Conservation (phyloP, 371 early-diverging fungal genomes). For the Mortierella sp. region DNA sequence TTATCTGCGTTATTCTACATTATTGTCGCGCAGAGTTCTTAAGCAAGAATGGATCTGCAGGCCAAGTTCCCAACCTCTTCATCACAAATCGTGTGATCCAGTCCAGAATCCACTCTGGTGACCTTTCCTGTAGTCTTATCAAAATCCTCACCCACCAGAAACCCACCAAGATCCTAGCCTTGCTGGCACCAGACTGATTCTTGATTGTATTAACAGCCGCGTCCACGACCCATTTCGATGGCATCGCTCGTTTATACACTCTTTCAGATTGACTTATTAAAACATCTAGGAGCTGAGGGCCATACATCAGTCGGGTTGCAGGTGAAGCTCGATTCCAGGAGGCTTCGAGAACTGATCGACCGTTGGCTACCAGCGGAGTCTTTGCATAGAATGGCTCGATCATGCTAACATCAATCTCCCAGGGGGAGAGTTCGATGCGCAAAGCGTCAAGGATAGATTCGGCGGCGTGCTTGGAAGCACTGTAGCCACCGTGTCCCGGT, state of each 20-base stretch:
- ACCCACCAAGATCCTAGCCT: conserved; percentile 52
- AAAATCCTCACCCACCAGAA: conserved; percentile 52
- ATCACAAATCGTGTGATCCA: conserved; percentile 49
- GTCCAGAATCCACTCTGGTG: conserved; percentile 56
- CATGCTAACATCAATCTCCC: conserved; percentile 59
- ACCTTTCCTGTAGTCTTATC: conserved; percentile 39
- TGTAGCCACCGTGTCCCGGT: conserved; percentile 55
- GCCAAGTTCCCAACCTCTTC: conserved; percentile 54
- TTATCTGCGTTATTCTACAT: no score
- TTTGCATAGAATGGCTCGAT: conserved; percentile 57
- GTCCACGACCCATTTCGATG: conserved; percentile 55
- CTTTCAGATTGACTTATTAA: conserved; percentile 24
- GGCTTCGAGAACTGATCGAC: conserved; percentile 34
- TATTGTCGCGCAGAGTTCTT: conserved; percentile 18
- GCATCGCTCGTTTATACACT: conserved; percentile 48
- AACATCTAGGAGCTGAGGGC: conserved; percentile 38
- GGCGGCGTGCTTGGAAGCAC: conserved; percentile 58
- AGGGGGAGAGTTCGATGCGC: conserved; percentile 58
- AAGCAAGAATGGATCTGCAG: conserved; percentile 48
- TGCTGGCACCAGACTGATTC: conserved; percentile 32
- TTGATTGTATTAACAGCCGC: conserved; percentile 38
- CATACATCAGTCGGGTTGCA: conserved; percentile 50
- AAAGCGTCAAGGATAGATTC: conserved; percentile 58
- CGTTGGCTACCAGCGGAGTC: conserved; percentile 34
- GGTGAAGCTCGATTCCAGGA: conserved; percentile 33